These are phyloP conservation scores for Macrolepiota fuliginosa DNA, from an alignment of 768 basidiomycete species.

Conservation along the genomic window DNA sequence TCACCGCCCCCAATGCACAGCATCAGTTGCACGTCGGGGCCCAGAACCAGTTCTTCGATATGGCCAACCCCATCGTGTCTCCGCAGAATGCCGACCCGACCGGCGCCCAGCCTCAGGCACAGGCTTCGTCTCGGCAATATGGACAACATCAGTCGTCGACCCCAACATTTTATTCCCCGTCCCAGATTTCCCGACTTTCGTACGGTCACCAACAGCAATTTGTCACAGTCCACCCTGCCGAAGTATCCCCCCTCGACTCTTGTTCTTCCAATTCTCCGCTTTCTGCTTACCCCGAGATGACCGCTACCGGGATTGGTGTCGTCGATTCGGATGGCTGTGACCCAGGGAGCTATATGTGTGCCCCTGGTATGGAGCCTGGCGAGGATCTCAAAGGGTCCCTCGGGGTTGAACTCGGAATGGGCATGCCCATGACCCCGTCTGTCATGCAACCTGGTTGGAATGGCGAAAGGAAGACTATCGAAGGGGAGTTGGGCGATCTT, in stretches of 20 bases:
- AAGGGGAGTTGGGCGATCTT: constrained; percentile 13
- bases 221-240: constrained; percentile 24
- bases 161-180: constrained; percentile 10
- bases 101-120: constrained; percentile 4
- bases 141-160: constrained; percentile 13
- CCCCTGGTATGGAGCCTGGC: not conserved
- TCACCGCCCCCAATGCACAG: constrained; percentile 7
- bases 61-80: constrained; percentile 1
- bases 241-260: constrained; percentile 24
- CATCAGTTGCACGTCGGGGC: constrained; percentile 2
- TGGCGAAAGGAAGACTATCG: not conserved
- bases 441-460: constrained; percentile 1
- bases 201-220: constrained; percentile 7
- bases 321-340: not conserved
- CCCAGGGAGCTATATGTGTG: constrained; percentile 1
- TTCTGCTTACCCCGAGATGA: not conserved
- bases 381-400: constrained; percentile 6
- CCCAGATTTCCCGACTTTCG: not conserved
- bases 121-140: constrained; percentile 14
- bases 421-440: not conserved
- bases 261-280: constrained; percentile 17
- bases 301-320: not conserved
- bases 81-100: constrained; percentile 8
- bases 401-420: constrained; percentile 1
- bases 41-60: constrained; percentile 8